These are phyloP conservation scores for Plectosphaerella cucumerina DNA, from an alignment of 2,329 filamentous ascomycete species.

Conservation along the genomic window DNA sequence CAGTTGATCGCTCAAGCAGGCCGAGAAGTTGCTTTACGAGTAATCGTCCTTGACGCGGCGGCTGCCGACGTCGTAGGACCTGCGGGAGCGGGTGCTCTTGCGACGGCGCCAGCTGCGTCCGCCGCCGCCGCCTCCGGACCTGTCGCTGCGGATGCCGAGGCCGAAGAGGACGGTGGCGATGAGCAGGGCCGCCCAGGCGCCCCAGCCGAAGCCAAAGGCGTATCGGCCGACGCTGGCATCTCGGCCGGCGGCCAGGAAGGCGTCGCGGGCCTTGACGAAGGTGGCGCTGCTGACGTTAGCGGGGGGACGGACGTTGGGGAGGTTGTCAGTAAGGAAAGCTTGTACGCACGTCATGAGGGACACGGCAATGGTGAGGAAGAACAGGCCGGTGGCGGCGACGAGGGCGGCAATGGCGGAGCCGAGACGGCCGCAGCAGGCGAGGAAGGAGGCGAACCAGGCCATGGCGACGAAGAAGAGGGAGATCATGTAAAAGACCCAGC, in stretches of 20 bases:
- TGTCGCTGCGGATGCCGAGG: conserved; percentile 51
- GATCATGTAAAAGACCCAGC: conserved; percentile 88
- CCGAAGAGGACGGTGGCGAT: conserved; percentile 66
- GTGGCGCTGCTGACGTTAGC: conserved; percentile 33
- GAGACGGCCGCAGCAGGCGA: conserved; percentile 68
- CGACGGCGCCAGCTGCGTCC: conserved; percentile 40
- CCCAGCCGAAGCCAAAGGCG: conserved; percentile 77
- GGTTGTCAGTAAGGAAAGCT: conserved; percentile 5
- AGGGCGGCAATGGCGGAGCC: conserved; percentile 64
- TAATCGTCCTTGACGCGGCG: conserved; percentile 69
- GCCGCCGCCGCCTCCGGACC: conserved; percentile 31
- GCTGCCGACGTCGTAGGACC: conserved; percentile 51
- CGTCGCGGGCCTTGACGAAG: conserved; percentile 66
- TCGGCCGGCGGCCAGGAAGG: conserved; percentile 53
- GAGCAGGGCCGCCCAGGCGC: conserved; percentile 60
- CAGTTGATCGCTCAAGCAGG: conserved; percentile 9
- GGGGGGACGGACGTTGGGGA: conserved; percentile 8
- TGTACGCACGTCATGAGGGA: conserved; percentile 67
- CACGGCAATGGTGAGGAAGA: conserved; percentile 65
- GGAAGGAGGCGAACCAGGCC: conserved; percentile 63
- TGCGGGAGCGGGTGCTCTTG: conserved; percentile 46
- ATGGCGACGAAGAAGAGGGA: conserved; percentile 71
- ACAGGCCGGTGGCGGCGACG: conserved; percentile 54
- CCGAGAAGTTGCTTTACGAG: conserved; percentile 33
- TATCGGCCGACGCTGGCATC: conserved; percentile 59